These are phyloP conservation scores for Ustilago trichophora DNA, from an alignment of 1,284 basidiomycete species.

Conservation along the genomic window DNA sequence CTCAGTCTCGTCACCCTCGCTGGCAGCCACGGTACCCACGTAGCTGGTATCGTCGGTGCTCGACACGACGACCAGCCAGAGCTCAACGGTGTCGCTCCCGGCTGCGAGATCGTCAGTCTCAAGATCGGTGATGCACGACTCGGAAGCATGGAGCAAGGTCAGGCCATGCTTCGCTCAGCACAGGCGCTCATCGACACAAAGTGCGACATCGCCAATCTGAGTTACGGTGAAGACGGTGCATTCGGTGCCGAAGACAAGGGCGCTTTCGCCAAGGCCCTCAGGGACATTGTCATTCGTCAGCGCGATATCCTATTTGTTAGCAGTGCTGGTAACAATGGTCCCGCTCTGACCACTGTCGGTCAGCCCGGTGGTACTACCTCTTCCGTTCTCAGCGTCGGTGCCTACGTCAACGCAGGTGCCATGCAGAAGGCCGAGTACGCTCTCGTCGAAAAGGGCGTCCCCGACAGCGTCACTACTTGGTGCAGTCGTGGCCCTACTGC, in stretches of 20 bases:
- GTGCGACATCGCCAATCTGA: slow-evolving; percentile 66
- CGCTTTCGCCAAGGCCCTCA: slow-evolving; percentile 60
- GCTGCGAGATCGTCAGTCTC: slow-evolving; percentile 64
- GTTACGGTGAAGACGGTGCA: slow-evolving; percentile 66
- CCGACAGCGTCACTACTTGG: slow-evolving; percentile 66
- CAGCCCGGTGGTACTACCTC: slow-evolving; percentile 65
- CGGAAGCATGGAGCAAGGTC: slow-evolving; percentile 65
- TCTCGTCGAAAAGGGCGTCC: slow-evolving; percentile 63
- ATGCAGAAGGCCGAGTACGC: slow-evolving; percentile 67
- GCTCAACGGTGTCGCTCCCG: slow-evolving; percentile 66
- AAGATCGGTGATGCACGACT: slow-evolving; percentile 61
- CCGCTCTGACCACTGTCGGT: slow-evolving; percentile 66
- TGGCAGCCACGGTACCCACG: slow-evolving; percentile 67
- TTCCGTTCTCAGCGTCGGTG: slow-evolving; percentile 65
- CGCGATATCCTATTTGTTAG: slow-evolving; percentile 63
- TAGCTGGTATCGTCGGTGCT: slow-evolving; percentile 66
- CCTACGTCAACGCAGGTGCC: slow-evolving; percentile 64
- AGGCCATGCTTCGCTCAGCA: slow-evolving; percentile 66
- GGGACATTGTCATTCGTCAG: slow-evolving; percentile 61
- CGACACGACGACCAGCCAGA: slow-evolving; percentile 55
- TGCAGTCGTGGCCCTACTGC: slow-evolving; percentile 65
- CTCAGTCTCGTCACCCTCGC: slow-evolving; percentile 62
- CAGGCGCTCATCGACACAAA: slow-evolving; percentile 65
- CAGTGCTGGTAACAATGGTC: slow-evolving; percentile 65
- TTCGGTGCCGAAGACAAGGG: slow-evolving; percentile 65